Base-by-base conservation (phyloP, 495 filamentous ascomycete genomes). In the Penicillium paradoxum region DNA sequence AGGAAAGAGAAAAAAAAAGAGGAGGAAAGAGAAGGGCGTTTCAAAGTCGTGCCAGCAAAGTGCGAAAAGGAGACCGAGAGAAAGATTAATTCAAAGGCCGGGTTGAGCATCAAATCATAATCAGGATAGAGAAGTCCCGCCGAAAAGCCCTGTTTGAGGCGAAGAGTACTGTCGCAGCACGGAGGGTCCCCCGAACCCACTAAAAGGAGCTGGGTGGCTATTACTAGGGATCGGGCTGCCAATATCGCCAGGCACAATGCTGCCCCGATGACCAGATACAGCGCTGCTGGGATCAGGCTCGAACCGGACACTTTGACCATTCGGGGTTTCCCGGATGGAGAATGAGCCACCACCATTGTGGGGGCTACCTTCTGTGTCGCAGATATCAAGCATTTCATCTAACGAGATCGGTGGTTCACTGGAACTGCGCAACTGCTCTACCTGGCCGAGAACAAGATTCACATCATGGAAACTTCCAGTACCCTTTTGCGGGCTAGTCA, bases 291-390 rank as follows among this genome's bases (percentile, higher is more conserved):
- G 73, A 49, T 78, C 76, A 19, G 76, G 69, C 49, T 87, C 82
- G 63, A 83, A 87, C 50, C 80, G 83, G 57, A 95, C 85, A 36
- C 79, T 72, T 29, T 70, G 72, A 42, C 65, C 67, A 24, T 72
- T 71, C 8, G 68, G 77, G 37, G 81, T 76, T 36, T 78, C 77
- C 43, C 75, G 75, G 50, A 86, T 74, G 21, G 77, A 79, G 65
- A 97, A 95, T 37, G 77, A 84, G 17, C 93, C 93, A 46, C 93
- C 93, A 46, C 93, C 93, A 57, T 97, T 97, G 43, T 86, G 80
- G 0, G 74, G 63, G 59, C 88, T 95, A 51, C 93, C 93, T 64
- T 93, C 86, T 1, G 91, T 95, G 55, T 97, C 91, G 67, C 88
- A 92, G 50, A 95, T 89, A 42, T 89, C 86, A n/a, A 90, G 76